phyloP scores from a whole-genome alignment of 805 yeast genomes.

The Vanderwaltozyma polyspora region DNA sequence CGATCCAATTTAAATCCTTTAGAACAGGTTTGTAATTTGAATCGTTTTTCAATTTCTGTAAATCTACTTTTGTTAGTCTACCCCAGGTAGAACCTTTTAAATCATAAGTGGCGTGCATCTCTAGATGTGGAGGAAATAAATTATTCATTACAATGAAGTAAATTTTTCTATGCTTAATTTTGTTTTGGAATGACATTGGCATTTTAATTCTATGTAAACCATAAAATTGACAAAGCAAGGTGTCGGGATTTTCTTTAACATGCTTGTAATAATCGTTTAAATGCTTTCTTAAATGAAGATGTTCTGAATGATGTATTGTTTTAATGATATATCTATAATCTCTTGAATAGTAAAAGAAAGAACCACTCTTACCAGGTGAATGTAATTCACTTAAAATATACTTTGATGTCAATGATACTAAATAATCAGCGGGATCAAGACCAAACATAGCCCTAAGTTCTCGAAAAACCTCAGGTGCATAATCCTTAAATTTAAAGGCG shows the following conservation, averaged over 20 bases:
- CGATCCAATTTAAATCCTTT: conserved; percentile 86
- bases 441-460: conserved; percentile 72
- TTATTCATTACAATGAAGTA: conserved; percentile 96
- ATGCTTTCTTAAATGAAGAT: conserved; percentile 63
- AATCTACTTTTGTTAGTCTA: conserved; percentile 38
- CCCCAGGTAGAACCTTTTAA: conserved; percentile 91
- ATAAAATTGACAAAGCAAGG: conserved; percentile 88
- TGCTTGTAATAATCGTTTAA: conserved; percentile 70
- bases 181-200: conserved; percentile 43
- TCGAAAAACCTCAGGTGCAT: conserved; percentile 87
- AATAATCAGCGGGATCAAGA: conserved; percentile 90
- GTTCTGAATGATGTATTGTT: conserved; percentile 90
- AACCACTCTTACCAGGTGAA: conserved; percentile 95
- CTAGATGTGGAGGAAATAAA: conserved; percentile 86
- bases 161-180: conserved; percentile 50
- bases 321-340: conserved; percentile 92
- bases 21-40: conserved; percentile 35
- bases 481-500: conserved; percentile 94
- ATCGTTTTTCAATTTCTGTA: conserved; percentile 14
- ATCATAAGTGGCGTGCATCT: conserved; percentile 76
- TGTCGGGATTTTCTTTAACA: conserved; percentile 74
- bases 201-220: conserved; percentile 90
- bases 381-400: conserved; percentile 85
- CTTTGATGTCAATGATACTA: conserved; percentile 84
- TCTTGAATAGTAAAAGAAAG: conserved; percentile 88